Evolutionary conservation across 495 filamentous ascomycete species (phyloP), one percentile per base, ranked within the genome.

Genomic region (Letharia columbiana): DNA sequence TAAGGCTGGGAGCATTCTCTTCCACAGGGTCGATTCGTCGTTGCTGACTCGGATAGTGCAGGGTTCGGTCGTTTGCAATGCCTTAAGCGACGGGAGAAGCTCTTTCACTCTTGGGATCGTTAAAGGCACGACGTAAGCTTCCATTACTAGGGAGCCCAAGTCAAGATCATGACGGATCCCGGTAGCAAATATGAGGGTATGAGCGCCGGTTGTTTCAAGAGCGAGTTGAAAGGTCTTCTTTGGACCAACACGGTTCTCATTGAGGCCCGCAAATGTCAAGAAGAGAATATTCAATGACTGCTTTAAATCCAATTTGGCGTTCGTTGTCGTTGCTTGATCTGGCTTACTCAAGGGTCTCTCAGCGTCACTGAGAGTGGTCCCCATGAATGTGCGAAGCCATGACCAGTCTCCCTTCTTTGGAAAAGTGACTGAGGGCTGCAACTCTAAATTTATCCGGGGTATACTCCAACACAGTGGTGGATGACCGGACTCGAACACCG

Each of bases 1-100:
- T 41, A 80, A 71, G 5, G 78, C 78, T 2, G 83, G 76, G 17
- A 85, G 66, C 2, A 74, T 60, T 35, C 74, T 66, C 69, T 82
- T 83, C 84, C 82, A 86, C 17, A 82, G 74, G 15, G 40, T 47
- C 10, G 82, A 66, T 71, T 84, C 83, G 17, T 70, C 75, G 35
- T 79, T 73, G 37, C 75, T 69, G 17, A 81, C 73, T 5, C 17
- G 70, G 40, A 83, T 65, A 20, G 66, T 63, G 63, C 70, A 74
- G 42, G 72, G 62, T 50, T 74, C 66, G 0, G 73, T 62, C 17
- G 62, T 62, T 15, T 67, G 65, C 18, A 79, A 33, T 9, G 73
- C 13, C 0, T 70, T 44, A 13, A 81, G 62, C 47, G 79, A 76
- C 13, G 60, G 63, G 44, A 67, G 64, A 1, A 80, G 40, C 44